phyloP scores from a whole-genome alignment of 1,139 yeast genomes.

The Blastobotrys proliferans region DNA sequence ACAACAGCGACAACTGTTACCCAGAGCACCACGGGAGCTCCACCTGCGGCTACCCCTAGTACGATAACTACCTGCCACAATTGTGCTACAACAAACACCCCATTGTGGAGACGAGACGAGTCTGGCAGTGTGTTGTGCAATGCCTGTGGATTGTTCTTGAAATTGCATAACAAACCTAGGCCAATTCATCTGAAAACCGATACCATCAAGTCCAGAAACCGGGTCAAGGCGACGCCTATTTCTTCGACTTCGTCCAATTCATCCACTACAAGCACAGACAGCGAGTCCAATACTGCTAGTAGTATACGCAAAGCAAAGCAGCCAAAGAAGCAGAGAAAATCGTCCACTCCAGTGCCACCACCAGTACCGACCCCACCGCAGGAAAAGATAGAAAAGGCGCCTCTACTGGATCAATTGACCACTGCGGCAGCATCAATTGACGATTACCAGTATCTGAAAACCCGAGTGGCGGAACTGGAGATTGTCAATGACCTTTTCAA shows the following conservation, averaged over 20 bases:
- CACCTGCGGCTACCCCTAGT: too few species aligned
- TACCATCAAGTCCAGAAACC: constrained; percentile 82
- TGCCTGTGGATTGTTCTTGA: constrained; percentile 90
- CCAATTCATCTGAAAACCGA: constrained; percentile 90
- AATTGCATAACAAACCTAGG: constrained; percentile 87
- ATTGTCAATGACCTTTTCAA: constrained; percentile 82
- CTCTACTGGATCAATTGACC: constrained; percentile 12
- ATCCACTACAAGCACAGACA: too few species aligned
- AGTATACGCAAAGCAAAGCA: too few species aligned
- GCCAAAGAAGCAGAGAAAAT: too few species aligned
- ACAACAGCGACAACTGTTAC: background rate
- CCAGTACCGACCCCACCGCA: too few species aligned
- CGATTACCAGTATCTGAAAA: constrained; percentile 21
- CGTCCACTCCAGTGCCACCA: too few species aligned
- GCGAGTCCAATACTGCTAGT: too few species aligned
- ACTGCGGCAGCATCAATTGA: constrained; percentile 9
- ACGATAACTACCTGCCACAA: constrained; percentile 67
- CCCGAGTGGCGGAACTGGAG: constrained; percentile 84
- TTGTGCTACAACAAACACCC: constrained; percentile 89
- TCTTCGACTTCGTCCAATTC: too few species aligned
- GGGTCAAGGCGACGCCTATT: constrained; percentile 52
- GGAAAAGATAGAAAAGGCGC: too few species aligned
- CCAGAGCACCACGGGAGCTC: too few species aligned
- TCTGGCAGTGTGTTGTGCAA: constrained; percentile 90
- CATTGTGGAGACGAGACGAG: constrained; percentile 93